Base-by-base conservation (phyloP, 2,329 filamentous ascomycete genomes). In the Pestalotiopsis sp. region DNA sequence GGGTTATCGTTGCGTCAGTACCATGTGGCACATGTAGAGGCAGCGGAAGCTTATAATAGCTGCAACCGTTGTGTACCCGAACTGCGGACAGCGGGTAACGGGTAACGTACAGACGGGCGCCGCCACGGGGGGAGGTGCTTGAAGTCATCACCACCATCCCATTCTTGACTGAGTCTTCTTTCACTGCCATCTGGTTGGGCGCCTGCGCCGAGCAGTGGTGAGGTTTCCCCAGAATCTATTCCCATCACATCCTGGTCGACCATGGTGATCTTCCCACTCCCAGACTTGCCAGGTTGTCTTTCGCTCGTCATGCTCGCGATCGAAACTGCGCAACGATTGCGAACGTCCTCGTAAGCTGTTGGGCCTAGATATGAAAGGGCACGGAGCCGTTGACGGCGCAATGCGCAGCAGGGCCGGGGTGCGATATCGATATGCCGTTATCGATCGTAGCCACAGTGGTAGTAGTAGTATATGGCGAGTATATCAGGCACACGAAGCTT, bases 41-140 rank as follows among this genome's bases (percentile, higher is more conserved):
- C 38, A 55, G 17, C 38, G 26, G 11, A 67, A 62, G 55, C 66
- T 63, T 35, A 35, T 35, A 35, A 35, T 24, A 52, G 17, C 17
- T 52, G 44, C 62, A 35, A 30, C 62, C 44, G 62, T 56, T 65
- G 48, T 6, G 17, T n/a, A 61, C 9, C 48, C 13, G 40, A 14
- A 6, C n/a, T n/a, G 61, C 61, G 58, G 17, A 10, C 55, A 35
- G 7, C 48, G 44, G 60, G 38, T 22, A 22, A 10, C 30, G 30
- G 44, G 58, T 26, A 70, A 79, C 85, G 71, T 81, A 91, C 88
- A 60, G 88, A 91, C 14, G 91, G 91, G 71, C 77, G 82, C 70
- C 81, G 85, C 83, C 88, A 89, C 88, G 88, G 90, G 3, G 89
- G 85, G 65, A 91, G 71, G 7, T 83, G 83, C 39, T 83, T 82